Percentiles rank a stretch among this genome's conserved stretches.
Evolutionary conservation across 148 eudicot genomes (phyloP).

Genomic region (Fagopyrum esculentum): DNA sequence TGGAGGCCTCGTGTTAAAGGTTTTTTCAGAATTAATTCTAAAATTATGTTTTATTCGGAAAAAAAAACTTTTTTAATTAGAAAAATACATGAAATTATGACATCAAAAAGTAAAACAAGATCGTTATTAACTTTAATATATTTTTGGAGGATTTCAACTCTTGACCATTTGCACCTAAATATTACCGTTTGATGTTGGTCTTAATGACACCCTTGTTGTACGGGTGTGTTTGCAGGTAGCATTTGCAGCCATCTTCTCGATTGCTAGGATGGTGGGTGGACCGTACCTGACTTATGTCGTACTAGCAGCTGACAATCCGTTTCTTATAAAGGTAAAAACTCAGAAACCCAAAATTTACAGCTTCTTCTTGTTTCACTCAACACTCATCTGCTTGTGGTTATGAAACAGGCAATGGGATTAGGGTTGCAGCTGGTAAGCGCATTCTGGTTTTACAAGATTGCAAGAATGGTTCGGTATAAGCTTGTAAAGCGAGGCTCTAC

Average conservation of each 20-base stretch:
- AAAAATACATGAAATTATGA: no score
- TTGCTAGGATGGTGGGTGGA: constrained; percentile 76
- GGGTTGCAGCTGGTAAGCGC: constrained; percentile 81
- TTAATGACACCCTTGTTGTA: no score
- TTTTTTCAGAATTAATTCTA: no score
- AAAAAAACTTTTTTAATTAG: no score
- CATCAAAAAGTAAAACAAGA: no score
- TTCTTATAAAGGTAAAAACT: constrained; percentile 62
- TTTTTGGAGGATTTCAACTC: no score
- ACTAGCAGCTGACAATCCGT: constrained; percentile 58
- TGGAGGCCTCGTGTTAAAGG: no score
- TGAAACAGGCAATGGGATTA: constrained; percentile 64
- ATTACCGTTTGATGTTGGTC: no score
- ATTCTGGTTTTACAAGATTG: constrained; percentile 89
- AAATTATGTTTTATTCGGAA: no score
- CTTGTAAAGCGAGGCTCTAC: constrained; percentile 31
- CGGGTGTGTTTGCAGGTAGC: constrained; percentile 37
- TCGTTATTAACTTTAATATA: no score
- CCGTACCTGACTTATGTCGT: constrained; percentile 64
- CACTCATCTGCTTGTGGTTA: background rate
- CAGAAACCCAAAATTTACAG: background rate
- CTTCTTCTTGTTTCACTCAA: background rate
- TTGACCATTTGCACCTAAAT: no score
- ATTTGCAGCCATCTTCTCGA: constrained; percentile 68
- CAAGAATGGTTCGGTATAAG: constrained; percentile 63